phyloP scores from a whole-genome alignment of 108 stramenopile species.

The Cyclotella baltica region DNA sequence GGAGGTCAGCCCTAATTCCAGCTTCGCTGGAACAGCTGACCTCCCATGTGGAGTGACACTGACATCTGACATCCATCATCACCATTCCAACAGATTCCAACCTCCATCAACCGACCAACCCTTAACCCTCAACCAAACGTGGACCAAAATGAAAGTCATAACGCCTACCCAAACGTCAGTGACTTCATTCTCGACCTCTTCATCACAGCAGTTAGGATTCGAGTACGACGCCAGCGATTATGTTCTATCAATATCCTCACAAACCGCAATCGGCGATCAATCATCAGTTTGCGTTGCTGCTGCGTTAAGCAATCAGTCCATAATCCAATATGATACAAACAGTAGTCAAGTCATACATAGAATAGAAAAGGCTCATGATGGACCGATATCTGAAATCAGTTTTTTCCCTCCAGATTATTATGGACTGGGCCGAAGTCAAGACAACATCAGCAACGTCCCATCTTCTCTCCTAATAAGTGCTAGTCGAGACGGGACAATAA shows the following conservation, averaged over 20 bases:
- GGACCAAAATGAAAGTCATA: constrained; percentile 33
- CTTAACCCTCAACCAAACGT: too few species aligned
- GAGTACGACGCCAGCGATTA: constrained; percentile 52
- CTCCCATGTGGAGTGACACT: too few species aligned
- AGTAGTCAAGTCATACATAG: constrained; percentile 16
- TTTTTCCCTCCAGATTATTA: constrained; percentile 35
- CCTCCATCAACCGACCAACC: too few species aligned
- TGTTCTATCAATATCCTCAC: constrained; percentile 37
- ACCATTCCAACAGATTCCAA: too few species aligned
- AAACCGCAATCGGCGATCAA: neutral
- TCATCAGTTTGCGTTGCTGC: constrained; percentile 38
- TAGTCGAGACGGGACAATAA: constrained; percentile 66
- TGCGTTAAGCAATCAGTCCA: constrained; percentile 48
- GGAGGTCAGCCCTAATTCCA: too few species aligned
- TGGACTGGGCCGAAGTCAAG: constrained; percentile 35
- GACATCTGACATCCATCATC: too few species aligned
- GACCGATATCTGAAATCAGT: constrained; percentile 42
- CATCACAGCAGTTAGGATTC: constrained; percentile 19
- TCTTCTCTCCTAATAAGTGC: constrained; percentile 57
- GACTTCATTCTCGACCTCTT: constrained; percentile 46
- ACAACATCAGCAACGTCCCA: constrained; percentile 13
- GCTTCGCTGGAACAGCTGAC: too few species aligned
- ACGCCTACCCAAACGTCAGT: constrained; percentile 38
- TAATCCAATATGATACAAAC: constrained; percentile 36
- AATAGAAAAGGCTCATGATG: constrained; percentile 42